A percentile compares a stretch with the other conserved stretches of the same genome.
Conservation (phyloP, 495 filamentous ascomycete genomes). For the Hyaloscypha variabilis region DNA sequence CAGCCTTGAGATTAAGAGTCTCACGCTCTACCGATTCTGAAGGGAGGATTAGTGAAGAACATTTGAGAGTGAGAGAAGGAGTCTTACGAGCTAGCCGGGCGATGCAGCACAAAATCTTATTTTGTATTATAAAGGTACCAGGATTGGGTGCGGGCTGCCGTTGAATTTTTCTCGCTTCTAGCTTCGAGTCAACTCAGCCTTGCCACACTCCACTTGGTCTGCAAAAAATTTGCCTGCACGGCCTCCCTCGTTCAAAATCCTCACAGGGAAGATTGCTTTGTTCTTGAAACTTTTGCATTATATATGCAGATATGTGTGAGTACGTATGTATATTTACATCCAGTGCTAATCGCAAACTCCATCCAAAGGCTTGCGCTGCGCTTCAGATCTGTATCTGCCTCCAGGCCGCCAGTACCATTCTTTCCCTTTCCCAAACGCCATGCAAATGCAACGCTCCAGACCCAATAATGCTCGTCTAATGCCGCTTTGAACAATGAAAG, state of each 20-base stretch:
- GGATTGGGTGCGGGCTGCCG: background rate
- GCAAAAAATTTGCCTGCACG: background rate
- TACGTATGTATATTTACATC: background rate
- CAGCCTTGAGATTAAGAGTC: slow-evolving; percentile 48
- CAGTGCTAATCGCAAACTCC: background rate
- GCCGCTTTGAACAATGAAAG: slow-evolving; percentile 18
- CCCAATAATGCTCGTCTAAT: slow-evolving; percentile 13
- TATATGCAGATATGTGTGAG: background rate
- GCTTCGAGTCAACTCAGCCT: slow-evolving; percentile 3
- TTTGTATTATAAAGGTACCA: background rate
- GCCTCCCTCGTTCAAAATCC: background rate
- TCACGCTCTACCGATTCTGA: slow-evolving; percentile 59
- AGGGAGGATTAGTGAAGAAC: too few relatives aligned
- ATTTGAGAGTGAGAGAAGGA: background rate
- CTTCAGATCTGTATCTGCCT: background rate
- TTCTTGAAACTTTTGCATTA: background rate
- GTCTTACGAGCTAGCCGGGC: too few relatives aligned
- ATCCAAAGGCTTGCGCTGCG: background rate
- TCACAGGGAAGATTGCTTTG: background rate
- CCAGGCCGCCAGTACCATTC: slow-evolving; percentile 15
- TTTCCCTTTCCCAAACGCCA: slow-evolving; percentile 6
- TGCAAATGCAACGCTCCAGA: slow-evolving; percentile 12
- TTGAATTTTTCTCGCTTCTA: background rate
- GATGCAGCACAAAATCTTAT: background rate
- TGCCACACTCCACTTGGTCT: background rate